Conservation (phyloP, 768 basidiomycete species). For the Podaxis carcinomalis region DNA sequence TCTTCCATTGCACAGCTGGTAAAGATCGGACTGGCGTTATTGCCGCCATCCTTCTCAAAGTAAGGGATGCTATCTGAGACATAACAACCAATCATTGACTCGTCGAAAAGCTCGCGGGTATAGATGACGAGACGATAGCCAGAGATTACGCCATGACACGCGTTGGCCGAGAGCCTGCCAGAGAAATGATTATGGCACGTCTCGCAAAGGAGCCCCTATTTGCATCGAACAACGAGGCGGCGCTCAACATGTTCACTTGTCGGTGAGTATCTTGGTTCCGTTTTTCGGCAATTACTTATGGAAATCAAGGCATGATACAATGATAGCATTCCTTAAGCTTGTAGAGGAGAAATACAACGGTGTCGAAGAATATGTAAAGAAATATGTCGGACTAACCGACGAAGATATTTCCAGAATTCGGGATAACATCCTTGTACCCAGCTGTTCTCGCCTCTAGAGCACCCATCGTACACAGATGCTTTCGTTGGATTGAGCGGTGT, state of each 20-base stretch:
- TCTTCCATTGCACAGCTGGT: conserved; percentile 84
- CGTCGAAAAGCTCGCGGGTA: conserved; percentile 59
- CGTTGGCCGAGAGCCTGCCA: conserved; percentile 75
- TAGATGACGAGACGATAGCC: conserved; percentile 59
- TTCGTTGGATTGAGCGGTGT: neutral
- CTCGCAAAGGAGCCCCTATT: conserved; percentile 70
- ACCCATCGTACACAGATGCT: neutral
- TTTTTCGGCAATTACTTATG: neutral
- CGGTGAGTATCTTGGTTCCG: conserved; percentile 38
- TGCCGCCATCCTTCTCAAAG: conserved; percentile 70
- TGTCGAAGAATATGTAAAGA: conserved; percentile 56
- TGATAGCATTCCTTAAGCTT: conserved; percentile 65
- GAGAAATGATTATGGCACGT: conserved; percentile 64
- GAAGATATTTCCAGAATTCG: conserved; percentile 60
- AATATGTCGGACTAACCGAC: conserved; percentile 52
- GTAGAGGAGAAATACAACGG: conserved; percentile 65
- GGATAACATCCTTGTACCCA: conserved; percentile 46
- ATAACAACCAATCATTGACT: conserved; percentile 1
- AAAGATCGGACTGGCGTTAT: conserved; percentile 81
- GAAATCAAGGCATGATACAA: conserved; percentile 58
- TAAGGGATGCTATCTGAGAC: conserved; percentile 21
- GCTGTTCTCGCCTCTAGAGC: conserved; percentile 6
- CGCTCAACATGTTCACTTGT: conserved; percentile 80
- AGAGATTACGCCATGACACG: conserved; percentile 76
- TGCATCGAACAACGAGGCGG: conserved; percentile 67